Evolutionary conservation across 2,329 filamentous ascomycete species (phyloP), one percentile per base, ranked within the genome.

Genomic region (Rutstroemia sp.): DNA sequence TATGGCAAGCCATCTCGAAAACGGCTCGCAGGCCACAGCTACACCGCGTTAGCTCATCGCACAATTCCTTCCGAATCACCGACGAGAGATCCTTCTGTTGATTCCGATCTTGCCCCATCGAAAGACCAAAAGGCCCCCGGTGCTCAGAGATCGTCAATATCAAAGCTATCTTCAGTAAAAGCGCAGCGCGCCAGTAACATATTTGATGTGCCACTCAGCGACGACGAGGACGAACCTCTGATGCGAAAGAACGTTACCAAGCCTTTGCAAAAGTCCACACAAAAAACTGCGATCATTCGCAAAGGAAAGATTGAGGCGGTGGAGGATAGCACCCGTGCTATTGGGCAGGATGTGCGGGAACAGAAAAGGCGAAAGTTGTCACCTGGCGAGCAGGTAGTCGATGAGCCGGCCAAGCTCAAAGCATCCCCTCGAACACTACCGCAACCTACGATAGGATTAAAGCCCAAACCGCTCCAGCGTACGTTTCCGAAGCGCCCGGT

Each of bases 1-100:
- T 71, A 71, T 59, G 69, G 69, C 1, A 71, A 69, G 55, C 49
- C 66, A 30, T 60, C 57, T 10, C 60, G 67, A 27, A 66, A 60
- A 54, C 63, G 64, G 19, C 61, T 69, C 48, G 64, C 67, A 6
- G 64, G 67, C 5, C 64, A 66, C 41, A 60, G 39, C 53, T 65
- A 67, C 38, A 44, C 58, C 25, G 60, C 61, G 30, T 47, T 57
- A 17, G 51, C 58, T 2, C 61, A 50, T 38, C 61, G 61, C 17
- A 61, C 66, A 19, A 52, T 60, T 54, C 58, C 58, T 6, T 58
- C 65, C 34, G 65, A 63, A 45, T 48, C 57, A 48, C 48, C 57
- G 37, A 58, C 51, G 30, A 37, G 25, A 39, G 54, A 54, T 21
- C 39, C 54, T 7, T 12, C 46, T 39, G 21, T 52, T 38, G 48